Percentiles rank a stretch among this genome's conserved stretches.
These are phyloP conservation scores for Ormosia semicastrata DNA, from an alignment of 306 rosid species.

Conservation along the genomic window DNA sequence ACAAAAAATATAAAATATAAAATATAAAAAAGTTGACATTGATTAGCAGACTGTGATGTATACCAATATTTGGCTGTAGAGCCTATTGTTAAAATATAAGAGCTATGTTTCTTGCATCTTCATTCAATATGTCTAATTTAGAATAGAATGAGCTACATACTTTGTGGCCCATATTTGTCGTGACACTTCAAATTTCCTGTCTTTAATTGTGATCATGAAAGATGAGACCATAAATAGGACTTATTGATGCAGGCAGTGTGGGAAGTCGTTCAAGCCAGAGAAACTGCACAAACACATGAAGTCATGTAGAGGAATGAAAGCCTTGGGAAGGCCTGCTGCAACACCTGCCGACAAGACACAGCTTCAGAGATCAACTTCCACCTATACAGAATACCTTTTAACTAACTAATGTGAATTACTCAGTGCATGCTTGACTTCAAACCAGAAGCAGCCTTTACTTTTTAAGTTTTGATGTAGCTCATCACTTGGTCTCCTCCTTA, in stretches of 20 bases:
- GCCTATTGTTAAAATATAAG: not conserved
- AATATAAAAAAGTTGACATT: constrained; percentile 4
- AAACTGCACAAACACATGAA: constrained; percentile 83
- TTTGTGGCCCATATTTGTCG: constrained; percentile 11
- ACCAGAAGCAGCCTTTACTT: constrained; percentile 11
- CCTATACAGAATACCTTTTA: constrained; percentile 34
- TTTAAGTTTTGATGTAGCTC: constrained; percentile 11
- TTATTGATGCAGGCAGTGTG: constrained; percentile 78
- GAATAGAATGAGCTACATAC: not conserved
- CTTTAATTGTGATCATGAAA: constrained; percentile 25
- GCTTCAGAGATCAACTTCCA: constrained; percentile 24
- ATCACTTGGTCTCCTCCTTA: not conserved
- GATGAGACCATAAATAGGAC: constrained; percentile 8
- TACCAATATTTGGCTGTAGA: constrained; percentile 29
- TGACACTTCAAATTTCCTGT: not conserved
- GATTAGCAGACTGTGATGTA: constrained; percentile 31
- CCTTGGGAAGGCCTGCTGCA: constrained; percentile 26
- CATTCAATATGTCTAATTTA: constrained; percentile 1
- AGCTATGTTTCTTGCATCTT: not conserved
- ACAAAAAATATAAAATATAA: not conserved
- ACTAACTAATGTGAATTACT: constrained; percentile 33
- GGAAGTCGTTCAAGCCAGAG: constrained; percentile 78
- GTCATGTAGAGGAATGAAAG: constrained; percentile 73
- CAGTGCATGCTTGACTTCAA: not conserved
- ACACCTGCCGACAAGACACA: constrained; percentile 27